phyloP scores from a whole-genome alignment of 805 yeast genomes.

The Candida chauliodis region DNA sequence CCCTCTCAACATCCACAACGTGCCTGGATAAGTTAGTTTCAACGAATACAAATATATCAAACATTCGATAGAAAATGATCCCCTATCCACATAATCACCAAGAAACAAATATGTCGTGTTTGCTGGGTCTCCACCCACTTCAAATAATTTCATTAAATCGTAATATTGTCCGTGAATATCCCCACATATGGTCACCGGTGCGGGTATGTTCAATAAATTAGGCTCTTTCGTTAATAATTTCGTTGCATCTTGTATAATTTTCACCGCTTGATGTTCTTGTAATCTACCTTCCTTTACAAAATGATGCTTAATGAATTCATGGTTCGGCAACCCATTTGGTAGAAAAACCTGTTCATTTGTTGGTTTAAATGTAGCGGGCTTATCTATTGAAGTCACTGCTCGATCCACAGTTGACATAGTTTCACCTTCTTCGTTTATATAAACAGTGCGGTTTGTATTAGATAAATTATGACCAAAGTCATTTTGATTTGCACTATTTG shows the following conservation, averaged over 20 bases:
- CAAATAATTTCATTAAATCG: constrained; percentile 86
- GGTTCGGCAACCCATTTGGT: constrained; percentile 65
- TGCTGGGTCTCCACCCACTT: constrained; percentile 87
- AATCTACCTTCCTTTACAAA: constrained; percentile 80
- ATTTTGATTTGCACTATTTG: not conserved
- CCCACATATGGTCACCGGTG: constrained; percentile 95
- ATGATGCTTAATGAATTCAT: constrained; percentile 67
- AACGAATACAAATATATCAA: constrained; percentile 71
- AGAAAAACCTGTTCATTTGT: constrained; percentile 64
- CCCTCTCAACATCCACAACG: constrained; percentile 83
- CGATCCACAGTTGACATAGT: constrained; percentile 54
- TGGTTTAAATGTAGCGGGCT: constrained; percentile 67
- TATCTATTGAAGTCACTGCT: constrained; percentile 51
- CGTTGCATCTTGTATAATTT: constrained; percentile 65
- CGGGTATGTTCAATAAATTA: constrained; percentile 73
- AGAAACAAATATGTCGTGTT: constrained; percentile 75
- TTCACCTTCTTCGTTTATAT: constrained; percentile 58
- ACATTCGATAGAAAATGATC: constrained; percentile 84
- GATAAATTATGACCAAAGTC: not conserved
- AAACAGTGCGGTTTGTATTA: constrained; percentile 39
- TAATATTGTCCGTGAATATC: constrained; percentile 96
- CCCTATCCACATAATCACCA: constrained; percentile 96
- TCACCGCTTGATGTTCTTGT: constrained; percentile 62
- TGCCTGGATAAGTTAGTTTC: constrained; percentile 69
- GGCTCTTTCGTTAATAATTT: constrained; percentile 66